Conservation (phyloP, 78 protist genomes). For the Dictyostelium brefeldianum region DNA sequence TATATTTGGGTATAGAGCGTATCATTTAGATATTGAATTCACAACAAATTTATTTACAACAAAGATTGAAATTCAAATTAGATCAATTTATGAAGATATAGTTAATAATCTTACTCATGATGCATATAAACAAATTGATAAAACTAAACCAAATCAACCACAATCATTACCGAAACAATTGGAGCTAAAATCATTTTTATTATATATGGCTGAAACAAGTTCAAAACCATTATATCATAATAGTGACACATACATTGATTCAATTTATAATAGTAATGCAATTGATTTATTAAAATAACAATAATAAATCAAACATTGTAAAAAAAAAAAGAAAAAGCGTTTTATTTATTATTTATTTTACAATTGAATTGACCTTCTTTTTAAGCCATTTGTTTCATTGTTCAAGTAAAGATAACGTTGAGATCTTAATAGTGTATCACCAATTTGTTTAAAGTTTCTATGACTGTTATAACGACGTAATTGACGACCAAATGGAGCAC, state of each 20-base stretch:
- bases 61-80: not conserved
- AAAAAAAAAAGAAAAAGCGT: not conserved
- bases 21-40: not conserved
- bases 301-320: too few species aligned
- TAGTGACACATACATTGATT: too few species aligned
- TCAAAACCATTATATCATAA: too few species aligned
- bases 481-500: constrained; percentile 36
- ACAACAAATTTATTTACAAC: not conserved
- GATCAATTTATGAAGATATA: not conserved
- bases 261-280: too few species aligned
- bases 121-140: not conserved
- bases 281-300: too few species aligned
- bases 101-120: not conserved
- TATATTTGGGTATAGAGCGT: not conserved
- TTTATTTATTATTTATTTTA: not conserved
- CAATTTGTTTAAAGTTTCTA: constrained; percentile 40
- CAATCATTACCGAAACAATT: not conserved
- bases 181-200: not conserved
- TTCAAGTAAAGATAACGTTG: constrained; percentile 33
- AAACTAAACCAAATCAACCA: not conserved
- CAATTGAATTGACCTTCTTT: constrained; percentile 15
- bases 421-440: constrained; percentile 52
- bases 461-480: constrained; percentile 67
- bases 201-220: not conserved
- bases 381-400: not conserved